A percentile compares a stretch with the other conserved stretches of the same genome.
phyloP scores from a whole-genome alignment of 495 filamentous ascomycete species.

The Glarea lozoyensis region DNA sequence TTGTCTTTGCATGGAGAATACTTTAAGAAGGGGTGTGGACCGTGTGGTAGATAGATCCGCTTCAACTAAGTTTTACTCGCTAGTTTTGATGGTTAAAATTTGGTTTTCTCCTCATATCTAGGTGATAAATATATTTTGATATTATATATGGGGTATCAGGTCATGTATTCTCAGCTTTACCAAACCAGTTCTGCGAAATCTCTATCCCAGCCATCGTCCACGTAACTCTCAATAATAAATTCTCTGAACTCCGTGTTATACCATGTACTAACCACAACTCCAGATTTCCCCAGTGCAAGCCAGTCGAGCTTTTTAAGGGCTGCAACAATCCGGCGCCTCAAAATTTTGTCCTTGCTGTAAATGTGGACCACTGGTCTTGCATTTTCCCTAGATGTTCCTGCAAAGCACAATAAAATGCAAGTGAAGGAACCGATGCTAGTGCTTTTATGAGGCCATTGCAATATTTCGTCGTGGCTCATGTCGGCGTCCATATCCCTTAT shows the following conservation, averaged over 20 bases:
- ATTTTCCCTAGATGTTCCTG: neutral
- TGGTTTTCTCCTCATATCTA: no score
- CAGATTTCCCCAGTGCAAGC: neutral
- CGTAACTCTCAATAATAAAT: neutral
- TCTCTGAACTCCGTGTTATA: neutral
- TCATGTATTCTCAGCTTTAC: no score
- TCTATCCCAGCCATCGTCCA: neutral
- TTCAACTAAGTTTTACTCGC: no score
- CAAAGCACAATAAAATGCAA: neutral
- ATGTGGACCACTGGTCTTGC: neutral
- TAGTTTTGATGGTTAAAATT: no score
- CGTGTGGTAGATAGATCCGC: no score
- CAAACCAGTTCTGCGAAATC: neutral
- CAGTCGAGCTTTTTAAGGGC: neutral
- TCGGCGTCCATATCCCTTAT: neutral
- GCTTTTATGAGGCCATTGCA: neutral
- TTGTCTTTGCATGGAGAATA: no score
- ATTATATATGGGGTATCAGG: no score
- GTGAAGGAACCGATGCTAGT: no score
- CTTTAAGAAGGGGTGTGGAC: no score
- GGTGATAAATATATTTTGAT: no score
- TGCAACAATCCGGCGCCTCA: neutral
- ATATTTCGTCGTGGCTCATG: neutral
- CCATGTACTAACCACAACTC: neutral
- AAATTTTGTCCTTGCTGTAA: neutral